Evolutionary conservation across 148 eudicot genomes (phyloP), one percentile per base, ranked within the genome.

Genomic region (Limonium bicolor): DNA sequence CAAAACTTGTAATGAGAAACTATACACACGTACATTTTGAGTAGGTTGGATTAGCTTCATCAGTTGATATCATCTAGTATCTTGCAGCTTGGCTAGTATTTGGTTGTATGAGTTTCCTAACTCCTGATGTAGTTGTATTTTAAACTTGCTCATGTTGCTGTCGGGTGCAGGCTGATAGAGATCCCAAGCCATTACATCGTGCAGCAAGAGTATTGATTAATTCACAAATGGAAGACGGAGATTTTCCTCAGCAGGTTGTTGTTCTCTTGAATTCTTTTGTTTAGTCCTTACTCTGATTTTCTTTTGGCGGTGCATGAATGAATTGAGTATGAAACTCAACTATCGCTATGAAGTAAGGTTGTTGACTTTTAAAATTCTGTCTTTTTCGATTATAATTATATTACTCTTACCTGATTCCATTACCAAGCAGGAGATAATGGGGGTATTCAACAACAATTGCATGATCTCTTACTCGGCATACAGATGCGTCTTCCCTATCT

Each of bases 391-490:
- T n/a, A n/a, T n/a, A n/a, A n/a, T n/a, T n/a, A n/a, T n/a, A n/a
- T n/a, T n/a, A n/a, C n/a, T n/a, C n/a, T n/a, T n/a, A n/a, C n/a
- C n/a, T n/a, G n/a, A n/a, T n/a, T n/a, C n/a, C n/a, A n/a, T n/a
- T n/a, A n/a, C 19, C 1, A 27, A 50, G 40, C 73, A 87, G 96
- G 96, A 82, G 32, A 82, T 87, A 33, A 87, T 74, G 77, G 95
- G 97, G 33, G 97, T 84, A 11, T 84, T 90, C 77, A 90, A 84
- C 68, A 80, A 42, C 65, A 84, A 84, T 46, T 90, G 97, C 58
- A 90, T 90, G 92, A 77, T 81, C 53, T 67, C 78, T 5, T 81
- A 81, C 46, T 74, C 85, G 37, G 78, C 81, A 36, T 90, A 90
- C 64, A 80, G 95, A 65, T 71, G 68, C 56, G 73, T 80, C 35